Conservation (phyloP, 169 alveolate species). For the Hepatocystis sp. region DNA sequence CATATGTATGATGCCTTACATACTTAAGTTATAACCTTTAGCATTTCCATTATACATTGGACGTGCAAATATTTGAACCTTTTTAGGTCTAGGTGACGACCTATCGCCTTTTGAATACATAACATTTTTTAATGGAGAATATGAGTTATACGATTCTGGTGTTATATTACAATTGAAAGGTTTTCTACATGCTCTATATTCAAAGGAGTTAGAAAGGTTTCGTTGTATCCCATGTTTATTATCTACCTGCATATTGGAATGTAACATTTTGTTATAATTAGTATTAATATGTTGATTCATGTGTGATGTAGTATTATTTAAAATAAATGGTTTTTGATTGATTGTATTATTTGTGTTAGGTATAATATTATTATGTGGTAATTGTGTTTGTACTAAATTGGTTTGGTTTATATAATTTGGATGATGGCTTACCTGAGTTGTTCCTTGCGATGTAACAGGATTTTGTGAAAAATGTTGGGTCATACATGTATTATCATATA, state of each 20-base stretch:
- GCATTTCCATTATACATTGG: constrained; percentile 21
- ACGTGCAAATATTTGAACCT: constrained; percentile 49
- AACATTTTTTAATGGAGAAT: constrained; percentile 13
- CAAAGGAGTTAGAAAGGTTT: no score
- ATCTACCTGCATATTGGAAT: no score
- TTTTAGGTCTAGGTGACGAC: constrained; percentile 19
- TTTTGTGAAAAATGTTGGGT: constrained; percentile 19
- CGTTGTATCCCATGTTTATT: no score
- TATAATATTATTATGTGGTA: neutral
- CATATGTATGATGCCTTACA: neutral
- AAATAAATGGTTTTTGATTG: neutral
- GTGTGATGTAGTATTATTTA: constrained; percentile 1
- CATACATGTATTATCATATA: constrained; percentile 4
- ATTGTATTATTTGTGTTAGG: constrained; percentile 30
- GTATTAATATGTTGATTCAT: no score
- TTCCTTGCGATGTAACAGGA: neutral
- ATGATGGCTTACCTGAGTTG: constrained; percentile 15
- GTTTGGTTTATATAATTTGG: constrained; percentile 3
- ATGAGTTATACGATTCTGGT: neutral
- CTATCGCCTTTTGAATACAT: constrained; percentile 10
- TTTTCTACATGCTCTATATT: no score
- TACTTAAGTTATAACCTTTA: constrained; percentile 3
- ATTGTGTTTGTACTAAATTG: constrained; percentile 9
- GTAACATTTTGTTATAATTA: no score
- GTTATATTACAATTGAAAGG: no score